A percentile compares a stretch with the other conserved stretches of the same genome.
phyloP scores from a whole-genome alignment of 202 grass and related monocot species.

The Saccharum hybrid region DNA sequence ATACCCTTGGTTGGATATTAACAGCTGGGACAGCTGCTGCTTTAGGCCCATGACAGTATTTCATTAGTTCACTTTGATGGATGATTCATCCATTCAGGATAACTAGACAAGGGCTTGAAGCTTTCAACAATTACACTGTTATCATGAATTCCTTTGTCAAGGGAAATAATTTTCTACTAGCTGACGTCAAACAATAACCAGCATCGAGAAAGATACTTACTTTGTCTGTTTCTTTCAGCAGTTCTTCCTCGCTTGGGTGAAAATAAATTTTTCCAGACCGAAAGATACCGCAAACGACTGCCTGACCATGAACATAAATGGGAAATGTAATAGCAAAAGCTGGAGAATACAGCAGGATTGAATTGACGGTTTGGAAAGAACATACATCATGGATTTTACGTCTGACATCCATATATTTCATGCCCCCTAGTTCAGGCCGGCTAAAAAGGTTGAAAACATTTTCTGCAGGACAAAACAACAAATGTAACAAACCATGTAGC shows the following conservation, averaged over 20 bases:
- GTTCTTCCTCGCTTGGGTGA: constrained; percentile 82
- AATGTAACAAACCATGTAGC: constrained; percentile 33
- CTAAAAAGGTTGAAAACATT: constrained; percentile 89
- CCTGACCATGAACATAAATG: constrained; percentile 65
- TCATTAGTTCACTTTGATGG: constrained; percentile 32
- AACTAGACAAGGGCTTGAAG: neutral
- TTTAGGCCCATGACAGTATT: constrained; percentile 11
- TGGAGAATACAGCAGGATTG: constrained; percentile 25
- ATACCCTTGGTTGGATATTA: neutral
- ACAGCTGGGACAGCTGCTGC: neutral
- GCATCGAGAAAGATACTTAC: constrained; percentile 56
- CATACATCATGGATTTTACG: constrained; percentile 73
- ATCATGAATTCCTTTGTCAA: constrained; percentile 16
- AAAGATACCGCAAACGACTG: constrained; percentile 85
- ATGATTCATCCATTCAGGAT: constrained; percentile 11
- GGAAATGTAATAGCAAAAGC: constrained; percentile 45
- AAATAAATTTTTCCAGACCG: constrained; percentile 81
- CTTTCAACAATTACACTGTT: constrained; percentile 25
- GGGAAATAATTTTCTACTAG: constrained; percentile 26
- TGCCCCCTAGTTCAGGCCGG: constrained; percentile 66
- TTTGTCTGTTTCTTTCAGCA: constrained; percentile 85
- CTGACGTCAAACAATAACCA: neutral
- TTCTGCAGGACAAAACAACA: constrained; percentile 63
- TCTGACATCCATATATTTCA: constrained; percentile 71
- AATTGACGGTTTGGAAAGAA: constrained; percentile 40